Base-by-base conservation (phyloP, 352 stramenopile species). In the Sclerospora graminicola region DNA sequence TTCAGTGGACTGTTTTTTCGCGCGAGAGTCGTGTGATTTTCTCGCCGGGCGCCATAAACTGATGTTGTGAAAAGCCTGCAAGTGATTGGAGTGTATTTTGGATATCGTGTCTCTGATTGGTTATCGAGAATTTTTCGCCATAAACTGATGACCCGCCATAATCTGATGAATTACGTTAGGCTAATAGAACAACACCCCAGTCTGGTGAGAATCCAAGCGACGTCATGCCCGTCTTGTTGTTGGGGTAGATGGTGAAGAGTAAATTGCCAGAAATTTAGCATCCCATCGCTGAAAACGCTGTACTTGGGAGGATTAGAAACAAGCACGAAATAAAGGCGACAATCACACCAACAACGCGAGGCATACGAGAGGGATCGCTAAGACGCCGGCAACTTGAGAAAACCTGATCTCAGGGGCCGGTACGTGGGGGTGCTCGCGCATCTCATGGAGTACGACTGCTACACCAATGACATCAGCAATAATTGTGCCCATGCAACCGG, bases 391-490 rank as follows among this genome's bases (percentile, higher is more conserved):
- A 24, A 79, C 57, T 54, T 77, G 66, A 10, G 60, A 55, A 19
- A 82, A 60, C 15, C 51, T 46, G 40, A 82, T 51, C 0, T 66
- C 48, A 2, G 69, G 69, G 14, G 30, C 37, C 8, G 66, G 65
- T 1, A 74, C 43, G 15, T 47, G 57, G 8, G 67, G 67, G 44
- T 79, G 68, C 24, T 52, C 65, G 11, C 58, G 33, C 66, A 80
- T 80, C 14, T 60, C 66, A 18, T 75, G 50, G 0, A 80, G 37
- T 9, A 83, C 42, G 28, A 83, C 52, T 14, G 27, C 54, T 1
- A 83, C 34, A 14, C 45, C 71, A 41, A 84, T 63, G 20, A 60
- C 48, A 29, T 84, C 71, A 18, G 67, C 71, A 26, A 81, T 46
- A 37, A 81, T 56, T 4, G 65, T 83, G 15, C 70, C 69, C 13